Evolutionary conservation across 345 rosid species (phyloP), one percentile per base, ranked within the genome.

Genomic region (Eucalyptus marginata): DNA sequence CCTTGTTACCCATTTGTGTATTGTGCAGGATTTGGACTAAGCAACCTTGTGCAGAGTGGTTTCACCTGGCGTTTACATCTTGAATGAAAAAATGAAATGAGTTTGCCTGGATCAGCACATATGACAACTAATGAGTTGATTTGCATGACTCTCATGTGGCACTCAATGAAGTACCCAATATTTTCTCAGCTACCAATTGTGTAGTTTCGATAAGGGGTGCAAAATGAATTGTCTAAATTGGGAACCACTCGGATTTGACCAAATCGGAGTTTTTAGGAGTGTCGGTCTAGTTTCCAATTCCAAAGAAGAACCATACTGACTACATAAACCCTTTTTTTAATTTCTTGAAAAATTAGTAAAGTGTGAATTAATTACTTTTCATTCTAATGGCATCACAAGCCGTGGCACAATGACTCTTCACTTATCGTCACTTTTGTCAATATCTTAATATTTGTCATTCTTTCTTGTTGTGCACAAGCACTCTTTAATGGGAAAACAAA

Each of bases 181-280:
- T 13, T 62, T 62, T 58, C 64, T 58, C 9, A n/a, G 56, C 56
- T 0, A 52, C 1, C 56, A 52, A 17, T 52, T 52, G 22, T 17
- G 4, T 0, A 52, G 9, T 52, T 52, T 3, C 2, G 56, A 7
- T 52, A 0, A 52, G 1, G 56, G 0, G 56, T 52, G 9, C 0
- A 52, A 18, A 52, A 52, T 0, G 0, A 52, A 0, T 10, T 0
- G 2, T 52, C 24, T 17, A 18, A 18, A 52, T 7, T 18, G 24
- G 4, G 9, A 52, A 52, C 1, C 1, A 0, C 10, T 52, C 0
- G 0, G 1, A 52, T 0, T 3, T 0, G 58, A 52, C 5, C 0
- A 10, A 18, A 52, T 52, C 0, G 0, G 4, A 52, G 10, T 52
- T 52, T 52, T 52, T 4, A 3, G 0, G 2, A 52, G 58, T 52